Percentiles rank a stretch among this genome's conserved stretches.
phyloP scores from a whole-genome alignment of 352 stramenopile genomes.

The Globisporangium lucens region DNA sequence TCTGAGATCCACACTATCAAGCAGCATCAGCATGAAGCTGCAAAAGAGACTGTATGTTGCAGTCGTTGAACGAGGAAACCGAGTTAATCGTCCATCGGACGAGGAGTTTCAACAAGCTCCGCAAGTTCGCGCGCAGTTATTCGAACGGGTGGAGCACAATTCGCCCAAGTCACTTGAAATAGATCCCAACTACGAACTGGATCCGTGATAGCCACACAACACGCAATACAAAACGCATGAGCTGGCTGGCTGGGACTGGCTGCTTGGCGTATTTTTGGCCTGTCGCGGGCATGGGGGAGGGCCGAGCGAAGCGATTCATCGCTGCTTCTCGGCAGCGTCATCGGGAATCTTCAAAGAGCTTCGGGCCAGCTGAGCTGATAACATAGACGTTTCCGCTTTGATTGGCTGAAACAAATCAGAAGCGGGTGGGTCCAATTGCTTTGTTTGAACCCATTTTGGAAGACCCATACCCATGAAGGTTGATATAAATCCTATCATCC shows the following conservation, averaged over 20 bases:
- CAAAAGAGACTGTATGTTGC: background rate
- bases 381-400: conserved; percentile 12
- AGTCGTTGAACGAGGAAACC: background rate
- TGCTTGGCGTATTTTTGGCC: background rate
- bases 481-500: background rate
- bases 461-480: background rate
- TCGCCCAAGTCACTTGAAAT: background rate
- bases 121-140: background rate
- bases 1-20: conserved; percentile 1
- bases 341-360: conserved; percentile 17
- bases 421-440: background rate
- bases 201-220: background rate
- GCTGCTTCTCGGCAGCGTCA: conserved; percentile 11
- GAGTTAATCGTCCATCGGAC: background rate
- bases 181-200: background rate
- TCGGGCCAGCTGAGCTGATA: conserved; percentile 8
- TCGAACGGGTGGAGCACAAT: background rate
- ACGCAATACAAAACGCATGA: background rate
- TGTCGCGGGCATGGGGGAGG: background rate
- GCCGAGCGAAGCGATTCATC: conserved; percentile 1
- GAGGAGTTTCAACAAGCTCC: background rate
- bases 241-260: background rate
- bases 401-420: conserved; percentile 10
- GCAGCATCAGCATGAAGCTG: background rate
- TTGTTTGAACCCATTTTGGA: background rate